A percentile compares a stretch with the other conserved stretches of the same genome.
phyloP scores from a whole-genome alignment of 2,329 filamentous ascomycete genomes.

The Endothia cerciana region DNA sequence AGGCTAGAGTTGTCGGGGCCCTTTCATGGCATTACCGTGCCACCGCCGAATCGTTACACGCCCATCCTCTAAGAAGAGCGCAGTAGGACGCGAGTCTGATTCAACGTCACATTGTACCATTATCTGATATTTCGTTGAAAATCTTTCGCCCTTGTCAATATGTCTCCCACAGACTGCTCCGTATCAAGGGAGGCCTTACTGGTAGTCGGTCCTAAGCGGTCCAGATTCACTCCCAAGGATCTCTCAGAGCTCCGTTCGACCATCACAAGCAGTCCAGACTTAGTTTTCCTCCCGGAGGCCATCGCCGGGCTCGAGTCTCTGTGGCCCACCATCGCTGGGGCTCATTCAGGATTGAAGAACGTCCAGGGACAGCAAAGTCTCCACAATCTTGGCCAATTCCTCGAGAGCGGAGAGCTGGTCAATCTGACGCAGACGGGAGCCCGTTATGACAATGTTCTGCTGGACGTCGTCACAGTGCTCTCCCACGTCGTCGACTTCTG shows the following conservation, averaged over 20 bases:
- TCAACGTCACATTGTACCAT: too few species aligned
- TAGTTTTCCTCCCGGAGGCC: background rate
- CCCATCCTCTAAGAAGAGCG: too few species aligned
- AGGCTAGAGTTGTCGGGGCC: too few species aligned
- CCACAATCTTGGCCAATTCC: background rate
- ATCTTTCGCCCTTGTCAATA: background rate
- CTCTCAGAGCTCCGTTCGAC: background rate
- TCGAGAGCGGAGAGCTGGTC: background rate
- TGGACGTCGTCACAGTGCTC: constrained; percentile 12
- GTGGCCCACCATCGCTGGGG: background rate
- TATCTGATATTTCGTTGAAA: background rate
- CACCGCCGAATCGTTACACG: too few species aligned
- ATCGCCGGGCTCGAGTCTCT: background rate
- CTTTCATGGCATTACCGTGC: too few species aligned
- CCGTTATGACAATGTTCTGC: background rate
- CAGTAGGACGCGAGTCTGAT: too few species aligned
- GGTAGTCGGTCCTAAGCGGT: background rate
- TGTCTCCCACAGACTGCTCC: background rate
- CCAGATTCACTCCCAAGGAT: background rate
- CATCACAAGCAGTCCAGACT: background rate
- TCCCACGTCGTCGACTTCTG: constrained; percentile 15
- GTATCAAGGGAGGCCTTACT: background rate
- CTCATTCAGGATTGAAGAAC: too few species aligned
- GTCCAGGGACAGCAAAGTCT: too few species aligned
- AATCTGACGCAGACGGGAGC: background rate